Base-by-base conservation (phyloP, 306 rosid genomes). In the Hylodesmum podocarpum region DNA sequence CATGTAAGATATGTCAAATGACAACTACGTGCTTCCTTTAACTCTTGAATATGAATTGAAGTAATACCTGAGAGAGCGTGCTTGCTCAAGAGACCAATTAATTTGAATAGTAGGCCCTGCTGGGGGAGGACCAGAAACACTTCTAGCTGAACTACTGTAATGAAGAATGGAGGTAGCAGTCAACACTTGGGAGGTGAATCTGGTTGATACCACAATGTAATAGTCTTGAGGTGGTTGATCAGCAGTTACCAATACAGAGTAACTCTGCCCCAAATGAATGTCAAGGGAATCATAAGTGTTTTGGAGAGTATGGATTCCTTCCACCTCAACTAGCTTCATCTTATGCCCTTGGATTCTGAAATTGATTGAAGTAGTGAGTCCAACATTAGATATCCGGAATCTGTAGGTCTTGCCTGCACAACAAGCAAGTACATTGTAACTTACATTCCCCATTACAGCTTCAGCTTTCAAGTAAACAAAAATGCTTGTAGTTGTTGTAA, bases 1-100 rank as follows among this genome's bases (percentile, higher is more conserved):
- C 36, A n/a, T 36, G 70, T 9, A 36, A 19, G 22, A 36, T 28
- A 13, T 27, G 71, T 13, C 7, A 68, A 2, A 4, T 11, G 31
- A 36, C 63, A 61, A 46, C 39, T 50, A 43, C 40, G 6, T 12
- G 65, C 47, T 41, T 13, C 15, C 44, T 40, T 24, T 4, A 15
- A n/a, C 49, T 46, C 21, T 10, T 37, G 21, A 37, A 19, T 37
- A 44, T 63, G 72, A 24, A 78, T 40, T 13, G 1, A 8, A 51
- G 19, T 22, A 33, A 33, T 77, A 93, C 98, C 98, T 88, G 63
- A 91, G 54, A 6, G 98, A 91, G 28, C 98, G 88, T 8, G 96
- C 90, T 78, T 94, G 98, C 37, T 94, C 91, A 33, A 94, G 82
- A 31, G 98, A 94, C 97, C 97, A 94, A 70, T 91, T 97, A 33